Evolutionary conservation across 1,284 basidiomycete genomes (phyloP).

Genomic region (Volvariella surrecta): DNA sequence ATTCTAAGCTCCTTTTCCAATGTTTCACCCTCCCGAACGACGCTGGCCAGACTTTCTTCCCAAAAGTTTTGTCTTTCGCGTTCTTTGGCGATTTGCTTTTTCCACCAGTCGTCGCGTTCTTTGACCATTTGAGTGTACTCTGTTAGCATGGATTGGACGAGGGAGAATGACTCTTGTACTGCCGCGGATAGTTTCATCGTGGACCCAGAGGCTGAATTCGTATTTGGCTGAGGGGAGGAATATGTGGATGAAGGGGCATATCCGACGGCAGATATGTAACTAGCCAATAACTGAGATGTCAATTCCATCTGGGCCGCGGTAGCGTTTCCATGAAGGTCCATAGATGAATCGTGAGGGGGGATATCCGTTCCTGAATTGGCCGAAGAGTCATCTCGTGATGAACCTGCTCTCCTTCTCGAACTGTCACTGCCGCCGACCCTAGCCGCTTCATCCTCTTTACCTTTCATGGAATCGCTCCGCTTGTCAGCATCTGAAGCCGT

Average conservation of each 20-base stretch:
- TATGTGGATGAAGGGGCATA: not conserved
- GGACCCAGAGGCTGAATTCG: not conserved
- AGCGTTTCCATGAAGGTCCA: slow-evolving; percentile 72
- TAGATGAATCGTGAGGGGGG: slow-evolving; percentile 62
- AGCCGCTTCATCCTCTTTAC: too few species aligned
- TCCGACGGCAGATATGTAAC: slow-evolving; percentile 28
- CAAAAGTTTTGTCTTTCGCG: slow-evolving; percentile 72
- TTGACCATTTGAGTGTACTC: slow-evolving; percentile 70
- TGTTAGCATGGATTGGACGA: slow-evolving; percentile 50
- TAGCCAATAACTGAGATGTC: slow-evolving; percentile 57
- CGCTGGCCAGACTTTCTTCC: slow-evolving; percentile 87
- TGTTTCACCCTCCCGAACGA: slow-evolving; percentile 82
- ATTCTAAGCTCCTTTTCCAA: slow-evolving; percentile 75
- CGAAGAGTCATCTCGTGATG: slow-evolving; percentile 23
- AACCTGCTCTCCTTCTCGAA: too few species aligned
- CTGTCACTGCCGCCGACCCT: too few species aligned
- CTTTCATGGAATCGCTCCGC: too few species aligned
- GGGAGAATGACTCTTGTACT: slow-evolving; percentile 54
- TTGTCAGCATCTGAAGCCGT: too few species aligned
- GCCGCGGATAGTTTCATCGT: slow-evolving; percentile 42
- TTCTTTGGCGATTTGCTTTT: slow-evolving; percentile 54
- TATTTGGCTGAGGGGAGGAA: not conserved
- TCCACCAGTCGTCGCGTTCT: slow-evolving; percentile 82
- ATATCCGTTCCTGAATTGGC: slow-evolving; percentile 25
- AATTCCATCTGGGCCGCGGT: slow-evolving; percentile 77